Evolutionary conservation across 2,329 filamentous ascomycete species (phyloP), one percentile per base, ranked within the genome.

Genomic region (Plenodomus tracheiphilus): DNA sequence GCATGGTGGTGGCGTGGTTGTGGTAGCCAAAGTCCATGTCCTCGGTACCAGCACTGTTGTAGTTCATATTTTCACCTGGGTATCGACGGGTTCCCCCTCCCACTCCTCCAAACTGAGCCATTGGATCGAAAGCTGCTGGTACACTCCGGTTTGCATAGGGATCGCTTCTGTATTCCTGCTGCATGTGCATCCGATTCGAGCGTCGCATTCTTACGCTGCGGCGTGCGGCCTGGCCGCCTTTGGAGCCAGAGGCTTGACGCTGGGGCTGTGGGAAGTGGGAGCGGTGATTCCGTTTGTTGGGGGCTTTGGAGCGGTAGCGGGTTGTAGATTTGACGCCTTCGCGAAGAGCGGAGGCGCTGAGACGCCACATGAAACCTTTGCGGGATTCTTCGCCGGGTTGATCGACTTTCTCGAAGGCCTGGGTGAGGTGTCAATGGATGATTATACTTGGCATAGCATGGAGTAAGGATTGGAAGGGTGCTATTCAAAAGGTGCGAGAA

Each of bases 311-410:
- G 51, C 77, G 74, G 57, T 78, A 80, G 32, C 77, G 74, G 0
- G 93, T 97, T 0, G 93, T 97, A 49, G 90, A 93, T 71, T 91
- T 85, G 41, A 97, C 88, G 20, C 89, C 89, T 19, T 87, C 75
- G 17, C 74, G 73, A 25, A 90, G 75, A 0, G 90, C 89, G 70
- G 86, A 85, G 1, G 84, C 76, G 30, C 86, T 85, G 20, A 97
- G 77, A 37, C 85, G 81, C 93, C 93, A 97, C 70, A 88, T 83
- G 41, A 82, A 85, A 2, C 83, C 82, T 66, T 88, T 91, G 65
- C 87, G 85, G 8, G 77, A 66, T 46, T 84, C 82, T 17, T 80
- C 76, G 40, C 77, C 65, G 19, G 70, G 57, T 48, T 75, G 56
- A 41, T 78, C 68, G 28, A 77, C 76, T 68, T 83, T 82, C 56